Evolutionary conservation across 768 basidiomycete species (phyloP), one percentile per base, ranked within the genome.

Genomic region (Pleurotus sapidus): DNA sequence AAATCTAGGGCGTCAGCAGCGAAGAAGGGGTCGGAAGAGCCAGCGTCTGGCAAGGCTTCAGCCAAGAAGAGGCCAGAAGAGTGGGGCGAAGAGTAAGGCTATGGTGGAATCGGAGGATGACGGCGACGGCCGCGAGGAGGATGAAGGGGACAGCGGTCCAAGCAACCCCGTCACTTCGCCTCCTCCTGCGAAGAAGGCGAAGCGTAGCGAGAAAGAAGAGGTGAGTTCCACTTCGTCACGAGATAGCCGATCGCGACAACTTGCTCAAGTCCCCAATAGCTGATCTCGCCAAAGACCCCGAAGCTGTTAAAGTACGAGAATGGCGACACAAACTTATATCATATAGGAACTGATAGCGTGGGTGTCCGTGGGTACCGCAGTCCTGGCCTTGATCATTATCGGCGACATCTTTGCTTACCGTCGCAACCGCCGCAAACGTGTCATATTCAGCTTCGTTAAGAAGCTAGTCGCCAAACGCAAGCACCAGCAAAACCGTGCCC

Each of bases 261-360:
- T 46, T 59, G 58, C 49, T 55, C 43, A 49, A 43, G 59, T 57
- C 38, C 43, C 56, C 34, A 11, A 8, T 37, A 76, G 74, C 66
- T 6, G 77, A 82, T 66, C 77, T 86, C 59, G 86, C 87, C 37
- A 74, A 81, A 38, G 84, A 94, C 68, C 93, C 93, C 1, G 77
- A 79, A 53, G 82, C 83, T 27, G 49, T 71, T 23, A 75, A 88
- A 69, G 93, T 95, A 64, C 87, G 90, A 66, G 89, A 91, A 57
- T 96, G 95, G 94, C 80, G 95, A 62, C 93, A 96, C 70, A 89
- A 85, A 70, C 80, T 97, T 2, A n/a, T n/a, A n/a, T n/a, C n/a
- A n/a, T n/a, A n/a, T n/a, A n/a, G n/a, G n/a, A n/a, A n/a, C n/a
- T n/a, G n/a, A n/a, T n/a, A n/a, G n/a, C n/a, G n/a, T n/a, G n/a